phyloP scores from a whole-genome alignment of 345 rosid species.

The Melaleuca alternifolia region DNA sequence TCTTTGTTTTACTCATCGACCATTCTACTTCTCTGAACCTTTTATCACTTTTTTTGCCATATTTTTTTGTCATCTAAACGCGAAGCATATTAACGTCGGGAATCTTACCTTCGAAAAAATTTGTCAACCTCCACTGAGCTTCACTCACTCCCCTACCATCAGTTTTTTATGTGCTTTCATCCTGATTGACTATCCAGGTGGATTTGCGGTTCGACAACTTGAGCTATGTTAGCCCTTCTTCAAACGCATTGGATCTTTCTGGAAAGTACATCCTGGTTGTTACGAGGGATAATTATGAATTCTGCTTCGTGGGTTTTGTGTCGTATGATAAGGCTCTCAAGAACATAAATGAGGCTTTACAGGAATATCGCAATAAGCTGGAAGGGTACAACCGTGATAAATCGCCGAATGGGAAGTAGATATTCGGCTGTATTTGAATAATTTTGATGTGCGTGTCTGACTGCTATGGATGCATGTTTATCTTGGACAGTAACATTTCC shows the following conservation, averaged over 20 bases:
- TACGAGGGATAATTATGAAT: slow-evolving; percentile 56
- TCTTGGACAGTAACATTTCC: no score
- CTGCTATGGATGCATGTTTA: no score
- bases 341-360: slow-evolving; percentile 34
- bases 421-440: no score
- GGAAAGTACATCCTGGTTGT: slow-evolving; percentile 50
- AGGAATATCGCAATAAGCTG: slow-evolving; percentile 1
- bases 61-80: neutral
- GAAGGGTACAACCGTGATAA: no score
- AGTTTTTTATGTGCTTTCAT: neutral
- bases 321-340: slow-evolving; percentile 66
- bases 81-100: neutral
- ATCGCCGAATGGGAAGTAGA: no score
- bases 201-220: slow-evolving; percentile 47
- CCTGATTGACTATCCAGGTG: slow-evolving; percentile 23
- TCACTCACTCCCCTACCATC: no score
- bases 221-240: slow-evolving; percentile 35
- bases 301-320: slow-evolving; percentile 82
- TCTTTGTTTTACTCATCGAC: no score
- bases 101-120: no score
- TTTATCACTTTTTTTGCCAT: neutral
- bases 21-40: no score
- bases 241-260: slow-evolving; percentile 43
- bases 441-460: no score
- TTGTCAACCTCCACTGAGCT: no score